Evolutionary conservation across 495 filamentous ascomycete species (phyloP).

Genomic region (Beverwykella pulmonaria): DNA sequence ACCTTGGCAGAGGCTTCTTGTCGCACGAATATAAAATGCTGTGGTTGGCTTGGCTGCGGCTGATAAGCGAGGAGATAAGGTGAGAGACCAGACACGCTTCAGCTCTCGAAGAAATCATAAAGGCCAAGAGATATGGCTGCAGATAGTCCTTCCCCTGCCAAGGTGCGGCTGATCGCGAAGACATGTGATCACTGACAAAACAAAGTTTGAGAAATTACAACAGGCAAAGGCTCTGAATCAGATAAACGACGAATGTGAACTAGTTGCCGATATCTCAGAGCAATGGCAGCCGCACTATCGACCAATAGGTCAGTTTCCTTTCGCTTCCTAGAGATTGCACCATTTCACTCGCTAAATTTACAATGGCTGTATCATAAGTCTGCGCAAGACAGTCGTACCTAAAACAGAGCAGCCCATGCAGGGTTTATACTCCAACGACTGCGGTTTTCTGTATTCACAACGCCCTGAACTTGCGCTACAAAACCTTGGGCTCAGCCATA

Average conservation of each 20-base stretch:
- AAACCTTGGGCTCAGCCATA: too few species aligned
- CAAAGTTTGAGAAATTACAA: not conserved
- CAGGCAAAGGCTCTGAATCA: not conserved
- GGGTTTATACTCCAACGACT: too few species aligned
- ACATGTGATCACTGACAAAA: not conserved
- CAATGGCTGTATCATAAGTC: too few species aligned
- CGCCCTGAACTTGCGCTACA: too few species aligned
- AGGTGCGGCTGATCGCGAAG: slow-evolving; percentile 5
- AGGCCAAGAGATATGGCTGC: slow-evolving; percentile 1
- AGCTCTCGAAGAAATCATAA: not conserved
- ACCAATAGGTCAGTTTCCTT: too few species aligned
- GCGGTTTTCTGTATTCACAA: too few species aligned
- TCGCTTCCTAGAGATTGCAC: too few species aligned
- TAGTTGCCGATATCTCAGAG: too few species aligned
- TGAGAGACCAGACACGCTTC: not conserved
- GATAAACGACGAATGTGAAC: not conserved
- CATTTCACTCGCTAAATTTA: too few species aligned
- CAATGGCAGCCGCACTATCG: too few species aligned
- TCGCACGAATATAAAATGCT: not conserved
- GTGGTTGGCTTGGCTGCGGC: not conserved
- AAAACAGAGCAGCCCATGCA: too few species aligned
- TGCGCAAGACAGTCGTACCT: too few species aligned
- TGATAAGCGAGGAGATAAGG: not conserved
- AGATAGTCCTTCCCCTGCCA: not conserved
- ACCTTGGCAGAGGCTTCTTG: not conserved